Evolutionary conservation across 2,329 filamentous ascomycete species (phyloP), one percentile per base, ranked within the genome.

Genomic region (Trichophaea hybrida): DNA sequence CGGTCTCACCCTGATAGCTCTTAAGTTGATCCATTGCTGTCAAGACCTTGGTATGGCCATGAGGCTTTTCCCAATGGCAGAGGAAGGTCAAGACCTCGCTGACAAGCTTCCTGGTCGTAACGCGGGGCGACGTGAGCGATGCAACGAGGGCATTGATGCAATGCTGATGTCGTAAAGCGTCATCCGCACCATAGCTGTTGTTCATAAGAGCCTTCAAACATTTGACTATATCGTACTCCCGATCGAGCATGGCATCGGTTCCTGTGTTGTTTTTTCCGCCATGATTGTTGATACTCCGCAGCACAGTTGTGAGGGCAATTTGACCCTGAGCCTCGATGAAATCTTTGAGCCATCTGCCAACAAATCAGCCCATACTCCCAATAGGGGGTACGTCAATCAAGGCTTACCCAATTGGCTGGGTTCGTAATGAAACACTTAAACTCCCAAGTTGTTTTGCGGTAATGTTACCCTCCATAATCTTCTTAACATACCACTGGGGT

Each of bases 261-360:
- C 75, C 69, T 72, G 75, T 73, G 33, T 76, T 80, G 37, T 77
- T 73, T 57, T 76, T 75, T 46, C 80, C 76, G 4, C 82, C 80
- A 31, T 87, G 85, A 71, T 90, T 84, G 74, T 96, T 97, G 73
- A 97, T 88, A 73, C 96, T 95, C 67, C 87, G 79, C 60, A 98
- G 80, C 55, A 96, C 84, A 69, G 94, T 97, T 17, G 93, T 95
- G 69, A 98, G 78, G 60, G 93, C 93, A 61, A 98, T 86, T 74
- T 96, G 91, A 65, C 93, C 93, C 74, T 98, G 93, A 54, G 91
- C 93, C 74, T 98, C 93, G 66, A 97, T 88, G 72, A 97, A 98
- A 44, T 86, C 82, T 74, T 87, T 90, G 57, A 98, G 93, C 93
- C 93, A 98, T 68, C 85, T 90, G 68, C 5, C 54, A 34, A n/a